phyloP scores from a whole-genome alignment of 495 filamentous ascomycete species.

The Penicillium macrosclerotiorum region DNA sequence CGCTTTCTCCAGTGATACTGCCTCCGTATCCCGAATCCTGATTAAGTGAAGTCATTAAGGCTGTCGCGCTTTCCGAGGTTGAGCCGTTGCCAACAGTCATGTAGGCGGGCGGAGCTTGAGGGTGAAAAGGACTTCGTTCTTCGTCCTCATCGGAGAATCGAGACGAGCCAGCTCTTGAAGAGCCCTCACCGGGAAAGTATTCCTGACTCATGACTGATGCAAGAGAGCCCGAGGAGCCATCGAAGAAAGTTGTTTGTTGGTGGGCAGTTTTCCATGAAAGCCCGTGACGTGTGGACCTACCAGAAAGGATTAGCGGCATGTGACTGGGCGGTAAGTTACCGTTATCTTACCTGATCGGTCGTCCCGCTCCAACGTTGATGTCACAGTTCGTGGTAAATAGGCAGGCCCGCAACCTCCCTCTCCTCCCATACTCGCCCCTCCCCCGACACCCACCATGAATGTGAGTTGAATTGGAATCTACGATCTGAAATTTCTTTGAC shows the following conservation, averaged over 20 bases:
- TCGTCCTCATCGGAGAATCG: constrained; percentile 31
- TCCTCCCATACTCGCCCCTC: neutral
- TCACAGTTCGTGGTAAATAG: constrained; percentile 20
- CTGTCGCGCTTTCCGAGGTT: constrained; percentile 68
- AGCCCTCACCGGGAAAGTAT: constrained; percentile 53
- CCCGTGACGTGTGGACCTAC: constrained; percentile 19
- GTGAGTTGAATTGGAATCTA: no score
- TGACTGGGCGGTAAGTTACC: constrained; percentile 21
- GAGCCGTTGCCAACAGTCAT: constrained; percentile 86
- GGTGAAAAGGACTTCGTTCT: constrained; percentile 29
- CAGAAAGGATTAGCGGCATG: constrained; percentile 30
- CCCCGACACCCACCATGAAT: constrained; percentile 53
- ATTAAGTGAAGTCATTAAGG: constrained; percentile 69
- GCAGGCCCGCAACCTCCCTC: neutral
- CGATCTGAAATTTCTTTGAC: no score
- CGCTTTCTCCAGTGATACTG: constrained; percentile 57
- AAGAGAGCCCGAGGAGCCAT: constrained; percentile 15
- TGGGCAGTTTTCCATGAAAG: constrained; percentile 20
- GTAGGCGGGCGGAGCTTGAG: constrained; percentile 58
- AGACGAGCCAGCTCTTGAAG: constrained; percentile 39
- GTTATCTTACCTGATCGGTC: constrained; percentile 10
- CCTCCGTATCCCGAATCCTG: constrained; percentile 90
- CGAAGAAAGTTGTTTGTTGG: constrained; percentile 18
- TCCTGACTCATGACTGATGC: constrained; percentile 69
- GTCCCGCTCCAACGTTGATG: constrained; percentile 30